Base-by-base conservation (phyloP, 176 grass and related monocot species). In the Musa schizocarpa region DNA sequence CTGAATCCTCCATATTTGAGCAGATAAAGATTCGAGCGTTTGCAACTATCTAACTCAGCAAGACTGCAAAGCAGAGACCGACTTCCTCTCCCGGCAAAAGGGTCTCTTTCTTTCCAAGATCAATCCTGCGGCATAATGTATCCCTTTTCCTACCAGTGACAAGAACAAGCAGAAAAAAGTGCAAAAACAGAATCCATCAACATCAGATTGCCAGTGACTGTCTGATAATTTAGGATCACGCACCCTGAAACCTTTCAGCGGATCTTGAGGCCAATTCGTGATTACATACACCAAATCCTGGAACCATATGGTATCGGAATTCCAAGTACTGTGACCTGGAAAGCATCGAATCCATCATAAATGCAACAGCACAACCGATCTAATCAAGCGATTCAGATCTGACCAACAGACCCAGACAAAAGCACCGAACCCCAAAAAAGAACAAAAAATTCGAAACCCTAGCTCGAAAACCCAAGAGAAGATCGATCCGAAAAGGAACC, bases 1-100 rank as follows among this genome's bases (percentile, higher is more conserved):
- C 9, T 27, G 81, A 72, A 50, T 51, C 14, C 57, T 69, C 58
- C 89, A 91, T 91, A 71, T 24, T 73, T 51, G 16, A 70, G 20
- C 11, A 50, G 48, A 48, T 20, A 9, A 49, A 22, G 51, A 1
- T 51, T 34, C 20, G 25, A 2, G 16, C 11, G 11, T 17, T 70
- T 50, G 43, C 27, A 70, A 70, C 14, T 3, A n/a, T 0, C 11
- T 2, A 50, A 17, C 17, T 25, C 14, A 8, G 43, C 7, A 50
- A 4, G 25, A 61, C 57, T 7, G 6, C 17, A n/a, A 50, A 43
- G 34, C 34, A 48, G 10, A 50, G 66, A 69, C 17, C 13, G 19
- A 69, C 9, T 49, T 69, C 14, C 3, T 48, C 66, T 69, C 9
- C 66, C 10, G 16, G 29, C 14, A 17, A 7, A 43, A 49, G 8